A percentile compares a stretch with the other conserved stretches of the same genome.
Conservation (phyloP, 352 stramenopile species). For the Phytophthora pinifolia region DNA sequence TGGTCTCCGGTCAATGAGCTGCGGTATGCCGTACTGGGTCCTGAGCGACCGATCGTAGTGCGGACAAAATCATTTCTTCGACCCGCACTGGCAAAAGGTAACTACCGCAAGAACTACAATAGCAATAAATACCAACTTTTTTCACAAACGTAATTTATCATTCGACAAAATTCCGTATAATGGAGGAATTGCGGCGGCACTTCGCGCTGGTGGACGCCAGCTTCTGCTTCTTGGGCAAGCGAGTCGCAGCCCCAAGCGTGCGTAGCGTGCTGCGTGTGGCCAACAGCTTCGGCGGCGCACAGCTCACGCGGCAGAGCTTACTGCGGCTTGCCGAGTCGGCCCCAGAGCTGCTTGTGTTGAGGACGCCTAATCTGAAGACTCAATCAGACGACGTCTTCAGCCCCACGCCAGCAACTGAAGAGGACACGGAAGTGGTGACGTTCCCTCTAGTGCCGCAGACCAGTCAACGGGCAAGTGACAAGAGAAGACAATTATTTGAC, state of each 20-base stretch:
- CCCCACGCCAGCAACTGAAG: slow-evolving; percentile 16
- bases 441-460: slow-evolving; percentile 62
- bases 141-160: too few relatives aligned
- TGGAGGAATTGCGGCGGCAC: slow-evolving; percentile 30
- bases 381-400: slow-evolving; percentile 43
- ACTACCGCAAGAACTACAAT: too few relatives aligned
- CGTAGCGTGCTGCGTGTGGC: slow-evolving; percentile 60
- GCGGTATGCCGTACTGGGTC: slow-evolving; percentile 25
- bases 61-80: too few relatives aligned
- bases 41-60: slow-evolving; percentile 1
- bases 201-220: slow-evolving; percentile 69
- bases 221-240: slow-evolving; percentile 66
- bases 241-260: slow-evolving; percentile 43
- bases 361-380: slow-evolving; percentile 3
- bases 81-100: slow-evolving; percentile 9
- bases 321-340: slow-evolving; percentile 44
- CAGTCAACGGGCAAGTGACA: slow-evolving; percentile 55
- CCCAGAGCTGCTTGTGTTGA: slow-evolving; percentile 46
- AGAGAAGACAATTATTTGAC: slow-evolving; percentile 59
- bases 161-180: neutral
- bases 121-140: neutral
- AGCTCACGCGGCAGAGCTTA: slow-evolving; percentile 43
- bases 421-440: slow-evolving; percentile 55
- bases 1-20: slow-evolving; percentile 29
- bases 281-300: slow-evolving; percentile 49